Conservation (phyloP, 805 yeast genomes). For the Maudiozyma serrabonitensis region DNA sequence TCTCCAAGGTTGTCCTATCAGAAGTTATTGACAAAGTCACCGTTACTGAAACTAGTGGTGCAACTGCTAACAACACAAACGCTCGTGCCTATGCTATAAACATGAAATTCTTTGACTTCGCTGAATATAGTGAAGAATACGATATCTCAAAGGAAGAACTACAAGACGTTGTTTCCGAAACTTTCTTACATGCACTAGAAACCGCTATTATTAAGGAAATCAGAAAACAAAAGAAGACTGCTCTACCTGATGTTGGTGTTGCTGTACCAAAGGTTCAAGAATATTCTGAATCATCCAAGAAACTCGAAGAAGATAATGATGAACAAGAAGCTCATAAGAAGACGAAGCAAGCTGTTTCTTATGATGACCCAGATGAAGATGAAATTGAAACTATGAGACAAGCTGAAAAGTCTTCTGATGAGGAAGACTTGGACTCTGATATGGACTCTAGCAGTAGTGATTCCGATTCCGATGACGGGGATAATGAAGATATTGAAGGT, state of each 20-base stretch:
- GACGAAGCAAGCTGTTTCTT: slow-evolving; percentile 79
- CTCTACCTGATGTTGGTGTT: slow-evolving; percentile 56
- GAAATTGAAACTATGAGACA: slow-evolving; percentile 82
- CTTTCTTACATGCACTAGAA: slow-evolving; percentile 66
- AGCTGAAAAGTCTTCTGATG: slow-evolving; percentile 72
- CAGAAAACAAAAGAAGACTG: slow-evolving; percentile 60
- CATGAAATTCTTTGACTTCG: slow-evolving; percentile 61
- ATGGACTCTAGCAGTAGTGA: slow-evolving; percentile 30
- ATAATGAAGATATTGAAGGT: slow-evolving; percentile 25
- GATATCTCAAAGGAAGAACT: slow-evolving; percentile 76
- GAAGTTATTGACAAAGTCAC: slow-evolving; percentile 79
- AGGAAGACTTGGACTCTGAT: slow-evolving; percentile 40
- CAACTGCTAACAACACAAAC: slow-evolving; percentile 36
- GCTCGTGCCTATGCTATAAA: slow-evolving; percentile 68
- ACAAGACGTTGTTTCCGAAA: slow-evolving; percentile 53
- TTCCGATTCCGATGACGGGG: slow-evolving; percentile 36
- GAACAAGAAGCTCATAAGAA: slow-evolving; percentile 53
- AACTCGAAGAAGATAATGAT: slow-evolving; percentile 36
- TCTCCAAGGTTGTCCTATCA: slow-evolving; percentile 73
- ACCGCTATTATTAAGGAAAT: slow-evolving; percentile 67
- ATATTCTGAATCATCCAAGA: slow-evolving; percentile 29
- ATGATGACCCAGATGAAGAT: slow-evolving; percentile 92
- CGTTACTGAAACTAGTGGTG: slow-evolving; percentile 83
- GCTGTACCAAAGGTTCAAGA: slow-evolving; percentile 53
- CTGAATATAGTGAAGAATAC: slow-evolving; percentile 79